phyloP scores from a whole-genome alignment of 2,329 filamentous ascomycete species.

The Cercospora sp. region DNA sequence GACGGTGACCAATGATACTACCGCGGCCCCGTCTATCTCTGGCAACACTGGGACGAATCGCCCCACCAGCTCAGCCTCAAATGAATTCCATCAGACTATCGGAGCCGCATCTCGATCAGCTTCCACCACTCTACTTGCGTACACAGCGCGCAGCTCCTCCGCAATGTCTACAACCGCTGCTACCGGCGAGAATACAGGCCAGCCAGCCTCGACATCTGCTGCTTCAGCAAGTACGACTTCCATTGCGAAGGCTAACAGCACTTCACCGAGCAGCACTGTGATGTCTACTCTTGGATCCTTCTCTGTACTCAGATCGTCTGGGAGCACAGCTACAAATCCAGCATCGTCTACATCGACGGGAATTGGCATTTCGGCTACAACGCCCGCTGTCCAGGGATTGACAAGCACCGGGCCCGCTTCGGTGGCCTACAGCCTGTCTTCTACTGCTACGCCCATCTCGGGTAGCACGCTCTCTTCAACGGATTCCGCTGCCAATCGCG shows the following conservation, averaged over 20 bases:
- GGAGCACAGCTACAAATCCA: neutral
- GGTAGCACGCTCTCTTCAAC: neutral
- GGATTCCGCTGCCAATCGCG: neutral
- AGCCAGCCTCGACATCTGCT: neutral
- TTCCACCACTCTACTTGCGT: neutral
- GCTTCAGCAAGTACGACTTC: neutral
- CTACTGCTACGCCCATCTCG: neutral
- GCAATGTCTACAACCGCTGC: neutral
- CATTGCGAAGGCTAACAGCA: neutral
- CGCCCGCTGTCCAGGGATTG: neutral
- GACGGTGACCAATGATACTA: neutral
- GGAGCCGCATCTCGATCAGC: neutral
- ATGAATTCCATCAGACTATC: conserved; percentile 4
- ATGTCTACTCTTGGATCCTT: neutral
- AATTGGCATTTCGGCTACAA: neutral
- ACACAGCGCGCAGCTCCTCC: neutral
- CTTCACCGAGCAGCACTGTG: neutral
- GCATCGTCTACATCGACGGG: neutral
- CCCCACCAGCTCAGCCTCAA: neutral
- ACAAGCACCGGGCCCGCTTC: neutral
- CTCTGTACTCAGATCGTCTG: neutral
- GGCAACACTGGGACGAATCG: neutral
- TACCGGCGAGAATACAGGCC: neutral
- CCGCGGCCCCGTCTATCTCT: neutral
- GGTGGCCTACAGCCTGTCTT: neutral